phyloP scores from a whole-genome alignment of 2,329 filamentous ascomycete species.

The Tolypocladium album region DNA sequence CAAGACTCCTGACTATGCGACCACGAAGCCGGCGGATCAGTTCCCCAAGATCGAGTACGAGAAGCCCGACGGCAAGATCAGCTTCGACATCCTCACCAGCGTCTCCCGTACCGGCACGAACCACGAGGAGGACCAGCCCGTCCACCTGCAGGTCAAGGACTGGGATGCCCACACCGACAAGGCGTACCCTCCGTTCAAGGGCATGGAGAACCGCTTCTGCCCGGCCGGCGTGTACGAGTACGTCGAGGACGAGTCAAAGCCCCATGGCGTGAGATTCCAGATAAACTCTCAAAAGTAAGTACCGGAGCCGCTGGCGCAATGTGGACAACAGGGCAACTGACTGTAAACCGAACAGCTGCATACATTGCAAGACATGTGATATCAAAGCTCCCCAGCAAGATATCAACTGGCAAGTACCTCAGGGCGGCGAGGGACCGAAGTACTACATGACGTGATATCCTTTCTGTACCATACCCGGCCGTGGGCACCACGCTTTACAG shows the following conservation, averaged over 20 bases:
- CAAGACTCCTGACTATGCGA: conserved; percentile 62
- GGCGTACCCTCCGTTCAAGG: conserved; percentile 81
- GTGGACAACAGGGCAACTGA: conserved; percentile 2
- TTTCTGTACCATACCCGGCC: neutral
- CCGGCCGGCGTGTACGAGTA: conserved; percentile 98
- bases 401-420: conserved; percentile 93
- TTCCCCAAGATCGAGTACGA: conserved; percentile 89
- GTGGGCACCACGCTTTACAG: neutral
- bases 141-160: conserved; percentile 89
- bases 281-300: conserved; percentile 96
- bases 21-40: conserved; percentile 69
- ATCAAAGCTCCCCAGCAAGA: conserved; percentile 97
- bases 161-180: conserved; percentile 82
- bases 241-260: conserved; percentile 80
- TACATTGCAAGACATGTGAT: conserved; percentile 99
- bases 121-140: conserved; percentile 96
- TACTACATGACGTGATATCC: conserved; percentile 54
- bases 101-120: conserved; percentile 94
- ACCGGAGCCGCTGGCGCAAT: neutral
- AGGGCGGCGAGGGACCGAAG: conserved; percentile 73
- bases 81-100: conserved; percentile 91
- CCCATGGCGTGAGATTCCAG: conserved; percentile 86
- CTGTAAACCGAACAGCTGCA: conserved; percentile 52
- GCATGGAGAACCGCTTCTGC: conserved; percentile 92
- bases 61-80: conserved; percentile 91